Base-by-base conservation (phyloP, 148 eudicot genomes). In the Dysphania ambrosioides region DNA sequence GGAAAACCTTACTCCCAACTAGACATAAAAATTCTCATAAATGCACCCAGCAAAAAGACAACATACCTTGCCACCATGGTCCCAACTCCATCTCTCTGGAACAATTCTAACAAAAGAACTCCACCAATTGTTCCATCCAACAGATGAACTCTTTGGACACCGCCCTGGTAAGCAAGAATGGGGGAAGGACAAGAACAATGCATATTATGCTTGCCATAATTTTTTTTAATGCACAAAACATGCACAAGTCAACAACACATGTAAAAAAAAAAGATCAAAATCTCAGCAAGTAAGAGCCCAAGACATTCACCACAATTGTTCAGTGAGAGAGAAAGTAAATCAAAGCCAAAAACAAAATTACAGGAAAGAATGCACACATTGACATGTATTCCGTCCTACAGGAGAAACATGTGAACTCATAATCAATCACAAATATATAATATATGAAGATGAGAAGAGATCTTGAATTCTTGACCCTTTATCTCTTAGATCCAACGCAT, bases 11-110 rank as follows among this genome's bases (percentile, higher is more conserved):
- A 7, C 21, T 16, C 40, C 34, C 38, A 34, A 56, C 49, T n/a
- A n/a, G n/a, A n/a, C n/a, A n/a, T n/a, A 71, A 71, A 41, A 21
- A 57, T 27, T 38, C 44, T 58, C 10, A 41, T 34, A 68, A 19
- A 57, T 67, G 19, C 30, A 79, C 16, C 30, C 35, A 29, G 38
- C 12, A 63, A 36, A 53, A 64, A 70, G 42, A 75, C 63, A 56
- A 41, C 19, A 65, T 86, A 94, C 98, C 98, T 90, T 62, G 98
- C 96, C 8, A 94, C 96, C 98, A 94, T 94, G 2, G 97, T 94
- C 74, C 98, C 98, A 35, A 87, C 96, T 79, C 98, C 98, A 66
- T 88, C 97, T 83, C 97, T 88, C 75, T 88, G 96, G 80, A 88
- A 94, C 81, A 94, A 79, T 85, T 94, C 98, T 77, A 87, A 72